Evolutionary conservation across 495 filamentous ascomycete species (phyloP).

Genomic region (Tuber borchii): DNA sequence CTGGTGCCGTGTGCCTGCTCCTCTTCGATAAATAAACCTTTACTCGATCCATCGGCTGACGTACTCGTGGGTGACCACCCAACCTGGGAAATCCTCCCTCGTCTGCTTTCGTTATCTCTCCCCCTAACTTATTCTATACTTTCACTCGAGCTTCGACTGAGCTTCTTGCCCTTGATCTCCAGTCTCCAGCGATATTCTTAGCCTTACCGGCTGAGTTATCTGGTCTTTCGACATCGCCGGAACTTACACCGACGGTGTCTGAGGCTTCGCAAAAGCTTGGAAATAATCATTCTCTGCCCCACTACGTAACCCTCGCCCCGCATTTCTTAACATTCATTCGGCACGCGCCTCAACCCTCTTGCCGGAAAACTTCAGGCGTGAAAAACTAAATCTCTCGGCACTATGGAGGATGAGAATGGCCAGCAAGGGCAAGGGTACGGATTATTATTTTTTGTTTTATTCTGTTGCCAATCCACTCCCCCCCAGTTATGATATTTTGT

Average conservation of each 20-base stretch:
- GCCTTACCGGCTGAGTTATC: neutral
- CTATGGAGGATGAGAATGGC: slow-evolving; percentile 4
- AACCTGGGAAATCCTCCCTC: neutral
- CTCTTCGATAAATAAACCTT: neutral
- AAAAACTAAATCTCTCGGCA: neutral
- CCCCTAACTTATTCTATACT: neutral
- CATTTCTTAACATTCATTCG: neutral
- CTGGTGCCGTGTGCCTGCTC: neutral
- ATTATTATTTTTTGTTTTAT: neutral
- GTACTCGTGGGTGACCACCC: neutral
- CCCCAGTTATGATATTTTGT: too few relatives aligned
- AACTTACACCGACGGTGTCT: neutral
- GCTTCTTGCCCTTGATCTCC: neutral
- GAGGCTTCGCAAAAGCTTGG: neutral
- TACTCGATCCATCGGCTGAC: neutral
- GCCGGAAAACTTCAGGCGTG: neutral
- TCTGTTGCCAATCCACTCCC: slow-evolving; percentile 1
- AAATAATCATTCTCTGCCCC: neutral
- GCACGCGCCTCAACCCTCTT: neutral
- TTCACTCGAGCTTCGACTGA: neutral
- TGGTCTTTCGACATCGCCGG: neutral
- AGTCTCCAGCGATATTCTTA: neutral
- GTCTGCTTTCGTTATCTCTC: neutral
- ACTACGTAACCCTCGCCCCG: neutral
- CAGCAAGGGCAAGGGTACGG: slow-evolving; percentile 1